These are phyloP conservation scores for Nemania sp. DNA, from an alignment of 2,329 filamentous ascomycete genomes.

Conservation along the genomic window DNA sequence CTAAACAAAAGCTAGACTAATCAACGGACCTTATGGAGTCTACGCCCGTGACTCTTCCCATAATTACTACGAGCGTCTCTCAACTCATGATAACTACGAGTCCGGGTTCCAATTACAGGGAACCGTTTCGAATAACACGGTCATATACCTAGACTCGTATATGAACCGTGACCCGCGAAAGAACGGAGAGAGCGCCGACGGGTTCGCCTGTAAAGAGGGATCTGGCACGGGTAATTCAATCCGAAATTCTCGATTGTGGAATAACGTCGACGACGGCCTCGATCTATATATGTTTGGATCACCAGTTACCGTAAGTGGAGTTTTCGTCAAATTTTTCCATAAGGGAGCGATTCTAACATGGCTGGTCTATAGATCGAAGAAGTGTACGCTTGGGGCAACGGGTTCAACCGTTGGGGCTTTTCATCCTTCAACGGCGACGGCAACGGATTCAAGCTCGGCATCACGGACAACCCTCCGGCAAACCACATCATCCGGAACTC, in stretches of 20 bases:
- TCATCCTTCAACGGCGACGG: conserved; percentile 58
- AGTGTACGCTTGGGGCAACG: conserved; percentile 59
- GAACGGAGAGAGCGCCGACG: conserved; percentile 64
- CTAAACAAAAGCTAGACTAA: conserved; percentile 40
- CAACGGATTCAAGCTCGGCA: conserved; percentile 61
- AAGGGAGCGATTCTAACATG: background rate
- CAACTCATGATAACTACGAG: conserved; percentile 54
- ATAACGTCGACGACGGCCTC: conserved; percentile 64
- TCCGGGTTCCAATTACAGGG: conserved; percentile 55
- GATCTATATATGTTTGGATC: conserved; percentile 58
- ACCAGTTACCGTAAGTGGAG: conserved; percentile 51
- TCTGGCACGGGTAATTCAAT: conserved; percentile 60
- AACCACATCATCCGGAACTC: conserved; percentile 58
- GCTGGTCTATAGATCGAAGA: conserved; percentile 49
- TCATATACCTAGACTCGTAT: conserved; percentile 59
- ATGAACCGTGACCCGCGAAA: conserved; percentile 61
- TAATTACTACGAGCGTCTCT: conserved; percentile 54
- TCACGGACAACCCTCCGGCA: conserved; percentile 54
- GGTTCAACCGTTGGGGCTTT: conserved; percentile 60
- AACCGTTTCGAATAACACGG: conserved; percentile 52
- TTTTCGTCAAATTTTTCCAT: background rate
- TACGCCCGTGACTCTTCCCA: conserved; percentile 53
- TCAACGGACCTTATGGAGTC: conserved; percentile 55
- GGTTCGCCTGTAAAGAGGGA: conserved; percentile 62
- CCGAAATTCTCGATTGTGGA: conserved; percentile 60